phyloP scores from a whole-genome alignment of 495 filamentous ascomycete genomes.

The Recurvomyces mirabilis region DNA sequence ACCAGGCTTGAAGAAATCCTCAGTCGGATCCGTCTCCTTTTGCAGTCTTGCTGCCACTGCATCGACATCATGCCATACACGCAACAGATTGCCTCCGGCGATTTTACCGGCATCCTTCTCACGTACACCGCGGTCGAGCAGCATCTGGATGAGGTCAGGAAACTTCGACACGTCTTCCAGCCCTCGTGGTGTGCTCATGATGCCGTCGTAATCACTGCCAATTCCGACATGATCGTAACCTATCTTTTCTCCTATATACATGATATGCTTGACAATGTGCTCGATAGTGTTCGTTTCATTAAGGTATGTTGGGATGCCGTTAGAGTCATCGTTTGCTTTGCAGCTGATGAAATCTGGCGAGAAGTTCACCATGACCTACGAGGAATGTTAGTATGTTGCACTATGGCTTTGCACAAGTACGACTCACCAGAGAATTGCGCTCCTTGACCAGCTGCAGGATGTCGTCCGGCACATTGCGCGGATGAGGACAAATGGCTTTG shows the following conservation, averaged over 20 bases:
- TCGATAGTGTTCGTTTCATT: constrained; percentile 59
- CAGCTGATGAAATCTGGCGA: constrained; percentile 70
- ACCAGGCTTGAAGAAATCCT: constrained; percentile 22
- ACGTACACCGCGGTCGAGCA: constrained; percentile 31
- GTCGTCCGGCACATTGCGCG: constrained; percentile 62
- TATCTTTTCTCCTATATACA: constrained; percentile 55
- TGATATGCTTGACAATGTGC: constrained; percentile 66
- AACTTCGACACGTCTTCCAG: constrained; percentile 74
- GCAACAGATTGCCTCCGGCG: constrained; percentile 31
- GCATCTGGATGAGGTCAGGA: constrained; percentile 65
- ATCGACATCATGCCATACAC: constrained; percentile 37
- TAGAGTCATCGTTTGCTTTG: constrained; percentile 35
- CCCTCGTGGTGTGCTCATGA: constrained; percentile 42
- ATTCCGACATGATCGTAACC: constrained; percentile 67
- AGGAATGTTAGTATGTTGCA: too few relatives aligned
- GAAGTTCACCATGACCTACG: constrained; percentile 78
- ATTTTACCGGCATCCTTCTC: constrained; percentile 32
- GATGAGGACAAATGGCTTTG: constrained; percentile 55
- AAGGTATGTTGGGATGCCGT: constrained; percentile 32
- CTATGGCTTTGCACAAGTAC: too few relatives aligned
- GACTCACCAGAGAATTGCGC: constrained; percentile 46
- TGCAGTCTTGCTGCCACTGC: constrained; percentile 30
- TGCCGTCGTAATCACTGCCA: constrained; percentile 66
- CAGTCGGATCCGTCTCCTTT: constrained; percentile 24
- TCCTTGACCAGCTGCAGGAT: constrained; percentile 52